Evolutionary conservation across 208 protist species (phyloP), one percentile per base, ranked within the genome.

Genomic region (Trypanosoma lewisi): DNA sequence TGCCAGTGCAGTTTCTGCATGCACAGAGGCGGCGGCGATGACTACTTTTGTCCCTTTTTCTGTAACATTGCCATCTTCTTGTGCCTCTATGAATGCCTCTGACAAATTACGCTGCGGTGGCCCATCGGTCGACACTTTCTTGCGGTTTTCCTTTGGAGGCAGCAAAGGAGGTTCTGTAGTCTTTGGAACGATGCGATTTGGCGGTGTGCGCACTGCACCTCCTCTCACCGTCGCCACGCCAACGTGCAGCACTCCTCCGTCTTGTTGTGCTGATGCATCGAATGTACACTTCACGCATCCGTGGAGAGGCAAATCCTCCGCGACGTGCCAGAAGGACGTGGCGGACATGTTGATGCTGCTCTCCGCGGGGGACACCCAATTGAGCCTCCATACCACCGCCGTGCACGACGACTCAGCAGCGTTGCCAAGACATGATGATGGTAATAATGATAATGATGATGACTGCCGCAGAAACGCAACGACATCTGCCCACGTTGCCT

Each of bases 401-500:
- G 34, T 39, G 5, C 31, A 28, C 1, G 37, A 34, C 0, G 23
- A 7, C 16, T 45, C 51, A 36, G 9, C 9, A 17, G 44, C 14
- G 37, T 11, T 2, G 9, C 23, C 12, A 1, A 34, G 19, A 17
- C 14, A 14, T 25, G 48, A 47, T n/a, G n/a, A n/a, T n/a, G n/a
- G n/a, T n/a, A n/a, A n/a, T n/a, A n/a, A n/a, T n/a, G n/a, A n/a
- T n/a, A n/a, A n/a, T n/a, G n/a, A n/a, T n/a, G n/a, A n/a, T 21
- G 21, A 14, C 23, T 44, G 54, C 12, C 21, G 39, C n/a, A 63
- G 5, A 25, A 66, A 60, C 5, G 42, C 42, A 39, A 66, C 9
- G 1, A 72, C 41, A 50, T 72, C 67, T 21, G 31, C 49, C 67
- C 67, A 72, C 17, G 57, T 72, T 52, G 58, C 67, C 51, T 66